These are phyloP conservation scores for Triticum turgidum DNA, from an alignment of 176 grass and related monocot species.

Conservation along the genomic window DNA sequence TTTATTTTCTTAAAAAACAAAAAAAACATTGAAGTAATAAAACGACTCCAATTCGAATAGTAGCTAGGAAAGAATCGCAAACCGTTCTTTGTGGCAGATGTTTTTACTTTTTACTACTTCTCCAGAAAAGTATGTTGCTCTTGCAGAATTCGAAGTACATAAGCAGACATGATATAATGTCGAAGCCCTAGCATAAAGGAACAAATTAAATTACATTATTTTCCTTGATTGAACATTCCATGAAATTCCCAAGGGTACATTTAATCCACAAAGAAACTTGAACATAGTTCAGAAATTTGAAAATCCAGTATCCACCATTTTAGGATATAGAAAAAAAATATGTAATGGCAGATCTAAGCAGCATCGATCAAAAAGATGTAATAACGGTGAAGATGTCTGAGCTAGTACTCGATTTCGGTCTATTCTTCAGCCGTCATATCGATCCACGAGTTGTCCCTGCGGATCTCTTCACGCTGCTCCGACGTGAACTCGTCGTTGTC, in stretches of 20 bases:
- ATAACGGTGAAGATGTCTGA: too few relatives aligned
- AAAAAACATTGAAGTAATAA: too few relatives aligned
- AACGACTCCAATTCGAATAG: too few relatives aligned
- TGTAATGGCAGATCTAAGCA: background rate
- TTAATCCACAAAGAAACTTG: background rate
- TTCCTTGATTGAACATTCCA: background rate
- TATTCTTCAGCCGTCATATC: background rate
- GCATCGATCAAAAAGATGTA: background rate
- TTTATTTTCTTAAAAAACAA: too few relatives aligned
- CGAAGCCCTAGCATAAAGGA: background rate
- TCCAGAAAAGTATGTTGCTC: too few relatives aligned
- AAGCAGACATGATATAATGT: background rate
- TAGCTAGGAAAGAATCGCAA: too few relatives aligned
- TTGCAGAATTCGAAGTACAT: background rate
- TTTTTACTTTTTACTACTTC: too few relatives aligned
- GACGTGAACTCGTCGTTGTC: background rate
- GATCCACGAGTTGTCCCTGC: conserved; percentile 5
- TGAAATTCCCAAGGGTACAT: background rate
- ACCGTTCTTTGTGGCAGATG: too few relatives aligned
- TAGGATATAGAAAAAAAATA: background rate
- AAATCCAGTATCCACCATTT: background rate
- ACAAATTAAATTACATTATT: background rate
- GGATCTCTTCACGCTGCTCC: conserved; percentile 9
- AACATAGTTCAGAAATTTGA: background rate
- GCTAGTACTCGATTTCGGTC: background rate